Base-by-base conservation (phyloP, 2,329 filamentous ascomycete genomes). In the Chaetothyriales sp. region DNA sequence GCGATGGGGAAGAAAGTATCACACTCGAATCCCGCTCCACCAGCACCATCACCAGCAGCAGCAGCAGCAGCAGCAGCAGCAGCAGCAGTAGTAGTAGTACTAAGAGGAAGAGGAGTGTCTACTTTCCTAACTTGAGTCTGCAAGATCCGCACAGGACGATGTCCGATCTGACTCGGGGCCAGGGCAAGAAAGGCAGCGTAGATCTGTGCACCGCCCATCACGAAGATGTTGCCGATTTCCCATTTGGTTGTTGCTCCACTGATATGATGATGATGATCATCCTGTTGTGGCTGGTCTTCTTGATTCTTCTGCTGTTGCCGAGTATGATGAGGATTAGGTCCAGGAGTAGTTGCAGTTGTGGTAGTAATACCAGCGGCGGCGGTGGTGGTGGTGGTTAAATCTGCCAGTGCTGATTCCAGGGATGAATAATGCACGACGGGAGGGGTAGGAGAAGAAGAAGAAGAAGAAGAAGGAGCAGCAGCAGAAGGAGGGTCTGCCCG, bases 191-290 rank as follows among this genome's bases (percentile, higher is more conserved):
- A 82, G 19, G 81, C 76, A 42, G 71, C 72, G 67, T 96, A 98
- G 57, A 96, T 82, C 69, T 88, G 83, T 51, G 80, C 84, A 3
- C 92, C 92, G 20, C 92, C 92, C 61, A 98, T 95, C 44, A 96
- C 78, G 66, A 89, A 96, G 2, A 87, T 74, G 59, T 77, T 76
- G 7, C 74, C 76, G 32, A 81, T 59, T 10, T 55, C 61, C n/a
- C n/a, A n/a, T n/a, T n/a, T n/a, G n/a, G n/a, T n/a, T n/a, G n/a
- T n/a, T n/a, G n/a, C n/a, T n/a, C n/a, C n/a, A n/a, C n/a, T n/a
- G n/a, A n/a, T n/a, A n/a, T n/a, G n/a, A n/a, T n/a, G n/a, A n/a
- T n/a, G n/a, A n/a, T n/a, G n/a, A n/a, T n/a, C n/a, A n/a, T n/a
- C n/a, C n/a, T n/a, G n/a, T n/a, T 46, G 12, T 44, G 45, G 10